These are phyloP conservation scores for Parafenestella ontariensis DNA, from an alignment of 2,329 filamentous ascomycete species.

Conservation along the genomic window DNA sequence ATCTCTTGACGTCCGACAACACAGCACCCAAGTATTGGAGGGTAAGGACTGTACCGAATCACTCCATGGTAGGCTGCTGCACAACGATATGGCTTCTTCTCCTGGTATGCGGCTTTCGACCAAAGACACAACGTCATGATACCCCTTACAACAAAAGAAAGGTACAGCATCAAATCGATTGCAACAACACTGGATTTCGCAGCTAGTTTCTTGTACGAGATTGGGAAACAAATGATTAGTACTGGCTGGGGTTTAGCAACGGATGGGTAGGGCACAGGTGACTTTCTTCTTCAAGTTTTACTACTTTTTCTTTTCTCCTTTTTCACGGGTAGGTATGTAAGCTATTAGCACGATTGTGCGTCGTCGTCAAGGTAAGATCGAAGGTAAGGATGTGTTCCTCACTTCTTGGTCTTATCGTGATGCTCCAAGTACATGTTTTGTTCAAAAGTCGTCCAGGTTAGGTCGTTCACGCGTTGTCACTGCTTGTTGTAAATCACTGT, in stretches of 20 bases:
- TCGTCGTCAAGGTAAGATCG: neutral
- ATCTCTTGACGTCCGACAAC: constrained; percentile 26
- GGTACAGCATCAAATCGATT: neutral
- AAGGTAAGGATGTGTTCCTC: neutral
- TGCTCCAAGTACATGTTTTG: neutral
- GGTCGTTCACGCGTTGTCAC: neutral
- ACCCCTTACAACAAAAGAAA: neutral
- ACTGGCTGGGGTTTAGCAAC: neutral
- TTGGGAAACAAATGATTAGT: neutral
- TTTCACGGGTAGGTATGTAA: constrained; percentile 39
- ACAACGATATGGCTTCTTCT: neutral
- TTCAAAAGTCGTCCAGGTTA: neutral
- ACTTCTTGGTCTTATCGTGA: neutral
- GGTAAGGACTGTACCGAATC: constrained; percentile 31
- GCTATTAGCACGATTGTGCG: constrained; percentile 17
- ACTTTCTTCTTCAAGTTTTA: constrained; percentile 27
- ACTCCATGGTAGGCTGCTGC: neutral
- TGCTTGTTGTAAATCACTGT: neutral
- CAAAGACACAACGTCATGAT: neutral
- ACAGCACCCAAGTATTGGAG: constrained; percentile 25
- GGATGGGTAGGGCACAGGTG: constrained; percentile 37
- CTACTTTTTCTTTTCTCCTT: constrained; percentile 15
- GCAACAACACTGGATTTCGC: neutral
- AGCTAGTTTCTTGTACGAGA: neutral
- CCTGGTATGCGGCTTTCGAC: neutral